Conservation (phyloP, 1,139 yeast genomes). For the Hansenula lynferdii region DNA sequence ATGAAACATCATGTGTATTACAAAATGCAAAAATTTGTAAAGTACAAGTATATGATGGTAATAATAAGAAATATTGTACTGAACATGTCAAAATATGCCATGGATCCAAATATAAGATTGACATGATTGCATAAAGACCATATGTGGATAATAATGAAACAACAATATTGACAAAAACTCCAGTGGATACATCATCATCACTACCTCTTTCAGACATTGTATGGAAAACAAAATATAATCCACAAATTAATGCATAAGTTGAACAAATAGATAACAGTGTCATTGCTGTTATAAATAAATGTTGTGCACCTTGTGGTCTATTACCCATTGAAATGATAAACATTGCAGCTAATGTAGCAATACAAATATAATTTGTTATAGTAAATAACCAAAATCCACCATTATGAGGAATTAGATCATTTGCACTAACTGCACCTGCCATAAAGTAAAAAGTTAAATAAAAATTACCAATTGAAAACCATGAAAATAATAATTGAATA, state of each 20-base stretch:
- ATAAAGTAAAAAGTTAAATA: conserved; percentile 88
- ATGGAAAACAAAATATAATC: conserved; percentile 68
- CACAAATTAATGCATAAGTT: conserved; percentile 74
- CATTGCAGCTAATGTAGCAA: conserved; percentile 77
- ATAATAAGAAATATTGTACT: conserved; percentile 75
- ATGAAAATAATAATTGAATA: conserved; percentile 69
- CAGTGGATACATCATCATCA: conserved; percentile 35
- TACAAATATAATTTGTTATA: conserved; percentile 75
- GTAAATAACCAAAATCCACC: conserved; percentile 82
- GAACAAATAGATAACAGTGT: conserved; percentile 74
- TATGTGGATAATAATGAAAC: conserved; percentile 88
- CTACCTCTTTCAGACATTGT: conserved; percentile 41
- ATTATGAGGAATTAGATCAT: conserved; percentile 47
- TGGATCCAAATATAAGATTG: conserved; percentile 82
- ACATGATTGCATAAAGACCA: conserved; percentile 78
- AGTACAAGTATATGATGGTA: conserved; percentile 91
- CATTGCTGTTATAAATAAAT: conserved; percentile 67
- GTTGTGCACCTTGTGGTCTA: conserved; percentile 87
- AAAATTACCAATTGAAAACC: conserved; percentile 87
- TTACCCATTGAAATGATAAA: conserved; percentile 93
- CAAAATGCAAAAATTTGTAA: conserved; percentile 92
- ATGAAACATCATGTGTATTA: conserved; percentile 92
- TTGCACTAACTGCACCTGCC: conserved; percentile 73
- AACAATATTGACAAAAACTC: conserved; percentile 69
- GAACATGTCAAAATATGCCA: conserved; percentile 92